Evolutionary conservation across 2,329 filamentous ascomycete species (phyloP).

Genomic region (Diplocarpon mali): DNA sequence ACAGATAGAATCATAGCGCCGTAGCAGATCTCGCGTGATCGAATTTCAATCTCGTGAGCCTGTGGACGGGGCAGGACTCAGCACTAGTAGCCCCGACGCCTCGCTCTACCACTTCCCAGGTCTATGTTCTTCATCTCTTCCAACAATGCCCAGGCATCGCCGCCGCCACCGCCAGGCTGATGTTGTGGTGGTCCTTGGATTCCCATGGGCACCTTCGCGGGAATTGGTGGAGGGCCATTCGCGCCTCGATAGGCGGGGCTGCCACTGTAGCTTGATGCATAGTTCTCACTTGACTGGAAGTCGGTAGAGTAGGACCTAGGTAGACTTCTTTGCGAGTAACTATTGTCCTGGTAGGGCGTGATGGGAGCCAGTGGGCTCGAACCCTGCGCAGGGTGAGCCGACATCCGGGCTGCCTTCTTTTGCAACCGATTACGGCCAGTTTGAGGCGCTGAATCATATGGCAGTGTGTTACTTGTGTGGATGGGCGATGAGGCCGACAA

Average conservation of each 20-base stretch:
- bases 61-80: slow-evolving; percentile 2
- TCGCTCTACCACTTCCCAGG: slow-evolving; percentile 44
- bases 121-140: slow-evolving; percentile 62
- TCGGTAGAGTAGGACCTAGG: slow-evolving; percentile 22
- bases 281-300: slow-evolving; percentile 21
- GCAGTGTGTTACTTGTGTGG: slow-evolving; percentile 24
- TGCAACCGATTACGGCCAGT: slow-evolving; percentile 49
- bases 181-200: slow-evolving; percentile 32
- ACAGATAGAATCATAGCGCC: not conserved
- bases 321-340: slow-evolving; percentile 15
- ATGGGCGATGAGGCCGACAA: slow-evolving; percentile 25
- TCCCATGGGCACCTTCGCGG: slow-evolving; percentile 56
- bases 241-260: slow-evolving; percentile 26
- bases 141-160: slow-evolving; percentile 47
- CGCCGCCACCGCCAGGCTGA: slow-evolving; percentile 27
- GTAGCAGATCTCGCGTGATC: not conserved
- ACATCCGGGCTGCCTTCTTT: slow-evolving; percentile 39
- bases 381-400: slow-evolving; percentile 18
- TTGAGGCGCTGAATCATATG: slow-evolving; percentile 28
- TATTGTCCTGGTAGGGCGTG: slow-evolving; percentile 23
- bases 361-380: slow-evolving; percentile 25
- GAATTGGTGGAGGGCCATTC: slow-evolving; percentile 45
- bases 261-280: slow-evolving; percentile 20
- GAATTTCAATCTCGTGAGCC: not conserved
- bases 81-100: slow-evolving; percentile 19